These are phyloP conservation scores for Cladophialophora exuberans DNA, from an alignment of 2,329 filamentous ascomycete species.

Conservation along the genomic window DNA sequence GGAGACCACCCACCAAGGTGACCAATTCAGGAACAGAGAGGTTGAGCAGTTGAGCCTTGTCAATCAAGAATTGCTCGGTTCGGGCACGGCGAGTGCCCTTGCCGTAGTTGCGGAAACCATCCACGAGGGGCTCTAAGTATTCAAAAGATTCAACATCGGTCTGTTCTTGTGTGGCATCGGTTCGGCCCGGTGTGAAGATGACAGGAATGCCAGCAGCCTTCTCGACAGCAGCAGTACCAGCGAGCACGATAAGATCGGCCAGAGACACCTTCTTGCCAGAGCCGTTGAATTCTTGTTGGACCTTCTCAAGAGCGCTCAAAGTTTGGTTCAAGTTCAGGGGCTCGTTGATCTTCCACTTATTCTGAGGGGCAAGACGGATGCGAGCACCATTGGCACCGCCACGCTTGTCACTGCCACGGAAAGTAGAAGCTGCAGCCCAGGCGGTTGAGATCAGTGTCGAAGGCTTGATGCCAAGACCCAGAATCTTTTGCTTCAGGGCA, in stretches of 20 bases:
- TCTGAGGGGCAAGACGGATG: slow-evolving; percentile 73
- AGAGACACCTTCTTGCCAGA: slow-evolving; percentile 71
- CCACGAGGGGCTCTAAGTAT: slow-evolving; percentile 69
- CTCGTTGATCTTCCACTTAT: slow-evolving; percentile 75
- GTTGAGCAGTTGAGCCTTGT: slow-evolving; percentile 71
- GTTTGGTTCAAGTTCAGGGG: slow-evolving; percentile 66
- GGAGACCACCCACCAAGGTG: slow-evolving; percentile 72
- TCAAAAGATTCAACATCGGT: slow-evolving; percentile 68
- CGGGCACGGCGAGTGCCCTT: slow-evolving; percentile 62
- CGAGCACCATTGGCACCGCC: slow-evolving; percentile 80
- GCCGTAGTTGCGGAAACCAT: slow-evolving; percentile 82
- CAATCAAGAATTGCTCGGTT: slow-evolving; percentile 71
- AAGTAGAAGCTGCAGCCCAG: slow-evolving; percentile 72
- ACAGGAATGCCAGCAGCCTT: slow-evolving; percentile 68
- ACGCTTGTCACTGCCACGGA: slow-evolving; percentile 77
- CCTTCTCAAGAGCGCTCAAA: slow-evolving; percentile 61
- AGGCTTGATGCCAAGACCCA: slow-evolving; percentile 63
- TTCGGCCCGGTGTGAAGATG: slow-evolving; percentile 73
- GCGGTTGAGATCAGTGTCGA: slow-evolving; percentile 67
- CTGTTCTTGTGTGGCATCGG: slow-evolving; percentile 71
- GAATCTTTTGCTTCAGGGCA: slow-evolving; percentile 69
- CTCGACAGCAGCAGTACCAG: slow-evolving; percentile 71
- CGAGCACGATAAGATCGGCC: slow-evolving; percentile 78
- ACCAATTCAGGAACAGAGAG: slow-evolving; percentile 73
- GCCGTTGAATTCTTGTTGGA: slow-evolving; percentile 70